Evolutionary conservation across 495 filamentous ascomycete species (phyloP).

Genomic region (Penicillium herquei): DNA sequence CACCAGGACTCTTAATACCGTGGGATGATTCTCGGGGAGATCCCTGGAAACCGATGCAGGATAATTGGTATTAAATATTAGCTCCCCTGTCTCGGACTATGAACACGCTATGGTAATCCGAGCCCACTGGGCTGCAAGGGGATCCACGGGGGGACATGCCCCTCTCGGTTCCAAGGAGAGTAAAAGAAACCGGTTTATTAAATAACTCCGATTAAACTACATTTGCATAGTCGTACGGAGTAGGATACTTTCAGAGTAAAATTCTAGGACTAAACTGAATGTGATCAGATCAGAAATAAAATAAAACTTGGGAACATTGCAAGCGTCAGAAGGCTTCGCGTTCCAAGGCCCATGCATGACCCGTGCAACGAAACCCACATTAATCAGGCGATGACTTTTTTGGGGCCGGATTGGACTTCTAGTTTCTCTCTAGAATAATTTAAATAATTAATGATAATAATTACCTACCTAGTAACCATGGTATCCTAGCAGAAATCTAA

Average conservation of each 20-base stretch:
- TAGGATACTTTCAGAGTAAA: too few species aligned
- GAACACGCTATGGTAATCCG: neutral
- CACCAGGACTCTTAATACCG: too few species aligned
- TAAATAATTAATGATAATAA: neutral
- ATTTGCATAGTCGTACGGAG: too few species aligned
- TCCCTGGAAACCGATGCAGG: neutral
- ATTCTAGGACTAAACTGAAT: neutral
- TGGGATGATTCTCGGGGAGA: neutral
- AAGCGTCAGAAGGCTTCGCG: neutral
- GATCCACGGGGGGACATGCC: constrained; percentile 10
- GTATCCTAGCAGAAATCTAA: too few species aligned
- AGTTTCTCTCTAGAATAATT: neutral
- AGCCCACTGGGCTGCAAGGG: constrained; percentile 8
- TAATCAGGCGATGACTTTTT: neutral
- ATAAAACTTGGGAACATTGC: neutral
- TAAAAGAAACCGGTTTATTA: too few species aligned
- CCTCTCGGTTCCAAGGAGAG: neutral
- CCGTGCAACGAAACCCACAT: neutral
- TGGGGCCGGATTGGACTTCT: neutral
- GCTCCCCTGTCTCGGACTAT: constrained; percentile 13
- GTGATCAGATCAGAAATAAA: neutral
- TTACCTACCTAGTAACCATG: too few species aligned
- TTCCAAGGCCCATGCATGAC: neutral
- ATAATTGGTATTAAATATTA: neutral
- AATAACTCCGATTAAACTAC: too few species aligned